Conservation (phyloP, 2,329 filamentous ascomycete species). For the Aureobasidium sp. region DNA sequence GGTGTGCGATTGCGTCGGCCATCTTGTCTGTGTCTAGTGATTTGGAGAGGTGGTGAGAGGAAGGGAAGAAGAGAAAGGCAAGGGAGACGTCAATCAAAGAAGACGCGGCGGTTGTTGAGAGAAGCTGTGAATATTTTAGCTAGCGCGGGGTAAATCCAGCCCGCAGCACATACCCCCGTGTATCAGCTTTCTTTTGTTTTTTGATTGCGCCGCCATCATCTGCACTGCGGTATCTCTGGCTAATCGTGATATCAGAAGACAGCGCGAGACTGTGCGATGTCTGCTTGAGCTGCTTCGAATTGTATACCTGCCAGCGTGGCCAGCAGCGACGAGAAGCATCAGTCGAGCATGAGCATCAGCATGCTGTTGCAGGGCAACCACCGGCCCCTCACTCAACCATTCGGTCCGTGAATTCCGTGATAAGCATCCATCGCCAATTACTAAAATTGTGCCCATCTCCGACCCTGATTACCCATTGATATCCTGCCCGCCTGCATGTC, state of each 20-base stretch:
- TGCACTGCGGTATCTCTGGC: neutral
- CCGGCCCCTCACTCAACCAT: slow-evolving; percentile 9
- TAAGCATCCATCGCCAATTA: slow-evolving; percentile 4
- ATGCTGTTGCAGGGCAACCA: neutral
- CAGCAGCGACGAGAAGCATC: neutral
- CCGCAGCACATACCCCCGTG: slow-evolving; percentile 7
- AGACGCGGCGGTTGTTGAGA: slow-evolving; percentile 1
- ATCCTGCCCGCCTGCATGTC: neutral
- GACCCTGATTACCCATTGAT: neutral
- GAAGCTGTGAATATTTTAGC: slow-evolving; percentile 5
- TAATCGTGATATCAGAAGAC: neutral
- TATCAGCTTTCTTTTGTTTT: slow-evolving; percentile 6
- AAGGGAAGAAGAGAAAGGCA: neutral
- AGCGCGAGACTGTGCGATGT: no score
- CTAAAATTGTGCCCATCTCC: slow-evolving; percentile 5
- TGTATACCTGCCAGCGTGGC: neutral
- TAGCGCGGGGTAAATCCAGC: neutral
- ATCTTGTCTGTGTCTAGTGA: slow-evolving; percentile 28
- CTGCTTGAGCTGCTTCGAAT: no score
- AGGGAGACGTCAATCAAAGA: neutral
- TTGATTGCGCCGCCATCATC: neutral
- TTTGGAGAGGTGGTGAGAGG: slow-evolving; percentile 7
- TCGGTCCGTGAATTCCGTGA: slow-evolving; percentile 1
- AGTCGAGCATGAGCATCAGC: neutral
- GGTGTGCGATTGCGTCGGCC: slow-evolving; percentile 75